Evolutionary conservation across 1,139 yeast genomes (phyloP), one percentile per base, ranked within the genome.

Genomic region (Candida sp.): DNA sequence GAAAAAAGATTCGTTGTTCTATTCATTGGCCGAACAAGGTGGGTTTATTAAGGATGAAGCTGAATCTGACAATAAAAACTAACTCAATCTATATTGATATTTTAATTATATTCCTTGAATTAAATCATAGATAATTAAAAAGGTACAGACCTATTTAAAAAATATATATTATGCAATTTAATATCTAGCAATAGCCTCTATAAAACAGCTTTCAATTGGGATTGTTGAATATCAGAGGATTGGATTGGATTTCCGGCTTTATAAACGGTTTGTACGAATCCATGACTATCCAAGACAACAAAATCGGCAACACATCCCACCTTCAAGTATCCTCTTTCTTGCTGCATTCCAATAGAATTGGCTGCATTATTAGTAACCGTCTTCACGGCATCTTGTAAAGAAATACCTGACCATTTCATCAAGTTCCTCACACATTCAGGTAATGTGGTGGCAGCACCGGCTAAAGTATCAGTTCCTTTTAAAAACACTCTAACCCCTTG

Each of bases 21-120:
- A 87, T 57, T 73, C 93, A 1, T 72, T 93, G 49, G 83, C 93
- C 56, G 74, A 82, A 52, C 88, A 87, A 57, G 91, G 82, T 48
- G 84, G 84, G 1, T 68, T 73, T 46, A 58, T 66, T 27, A 60
- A 65, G 25, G 64, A 66, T 4, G 58, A 57, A 41, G 30, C n/a
- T n/a, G n/a, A n/a, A n/a, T n/a, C n/a, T n/a, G n/a, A n/a, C n/a
- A n/a, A n/a, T n/a, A n/a, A n/a, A n/a, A n/a, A n/a, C n/a, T n/a
- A n/a, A n/a, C n/a, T n/a, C n/a, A n/a, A n/a, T n/a, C n/a, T n/a
- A n/a, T n/a, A n/a, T n/a, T n/a, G n/a, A n/a, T n/a, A n/a, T n/a
- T n/a, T n/a, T n/a, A n/a, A n/a, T n/a, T n/a, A n/a, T n/a, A n/a
- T n/a, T n/a, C n/a, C n/a, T n/a, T n/a, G n/a, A n/a, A n/a, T n/a